Conservation (phyloP, 257 asterid species). For the Solanum raphanifolium region DNA sequence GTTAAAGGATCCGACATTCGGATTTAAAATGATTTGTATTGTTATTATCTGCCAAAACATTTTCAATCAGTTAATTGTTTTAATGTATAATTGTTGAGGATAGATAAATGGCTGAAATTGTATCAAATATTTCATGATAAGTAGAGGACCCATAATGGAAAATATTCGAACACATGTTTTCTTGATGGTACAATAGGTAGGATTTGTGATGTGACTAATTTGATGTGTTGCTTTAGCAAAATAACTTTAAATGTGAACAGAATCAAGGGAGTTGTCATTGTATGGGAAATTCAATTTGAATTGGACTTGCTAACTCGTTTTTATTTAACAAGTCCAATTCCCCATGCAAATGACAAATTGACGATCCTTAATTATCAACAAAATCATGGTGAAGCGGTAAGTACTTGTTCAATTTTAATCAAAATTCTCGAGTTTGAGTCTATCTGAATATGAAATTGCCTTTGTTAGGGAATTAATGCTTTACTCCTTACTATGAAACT, state of each 20-base stretch:
- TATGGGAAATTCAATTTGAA: not conserved
- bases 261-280: not conserved
- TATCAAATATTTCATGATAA: not conserved
- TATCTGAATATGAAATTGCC: rapidly evolving
- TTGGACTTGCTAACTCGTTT: not conserved
- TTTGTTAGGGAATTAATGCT: too few species aligned
- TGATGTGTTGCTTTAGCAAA: not conserved
- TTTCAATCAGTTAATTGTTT: not conserved
- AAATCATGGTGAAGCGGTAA: rapidly evolving
- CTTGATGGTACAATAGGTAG: not conserved
- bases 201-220: not conserved
- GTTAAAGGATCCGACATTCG: not conserved
- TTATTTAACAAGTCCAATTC: not conserved
- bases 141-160: not conserved
- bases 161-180: not conserved
- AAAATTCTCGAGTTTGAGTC: rapidly evolving
- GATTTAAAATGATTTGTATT: not conserved
- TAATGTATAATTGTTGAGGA: not conserved
- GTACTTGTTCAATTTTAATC: too few species aligned
- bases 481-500: too few species aligned
- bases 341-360: not conserved
- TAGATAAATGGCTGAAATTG: not conserved
- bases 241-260: not conserved
- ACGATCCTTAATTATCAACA: not conserved
- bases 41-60: not conserved